Evolutionary conservation across 768 basidiomycete genomes (phyloP), one percentile per base, ranked within the genome.

Genomic region (Panaeolus cyanescens): DNA sequence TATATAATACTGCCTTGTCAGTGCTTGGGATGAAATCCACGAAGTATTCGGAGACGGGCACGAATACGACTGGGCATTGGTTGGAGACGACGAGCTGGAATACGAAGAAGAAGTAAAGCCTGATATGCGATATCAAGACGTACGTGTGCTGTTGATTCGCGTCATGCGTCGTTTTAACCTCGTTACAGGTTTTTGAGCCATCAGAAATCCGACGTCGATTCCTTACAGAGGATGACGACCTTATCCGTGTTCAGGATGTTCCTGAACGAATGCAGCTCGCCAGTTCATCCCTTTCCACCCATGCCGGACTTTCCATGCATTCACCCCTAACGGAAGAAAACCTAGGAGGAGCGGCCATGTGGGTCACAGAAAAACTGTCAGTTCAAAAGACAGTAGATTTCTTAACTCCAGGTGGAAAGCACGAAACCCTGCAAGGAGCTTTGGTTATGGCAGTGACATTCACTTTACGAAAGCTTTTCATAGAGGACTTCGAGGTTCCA

Each of bases 21-120:
- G 94, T 68, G 90, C 94, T 28, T 97, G 95, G 94, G 90, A 92
- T 53, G 97, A 98, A 75, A 91, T 99, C 28, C 90, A 92, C 63
- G 96, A 94, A 61, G 93, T 99, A 1, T 99, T 99, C 65, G 97
- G 97, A 32, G 92, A 96, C 64, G 97, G 97, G 6, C 89, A 91
- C 67, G 96, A 99, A 65, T 99, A 96, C 72, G 95, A 95, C 67
- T 96, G 93, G 91, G 96, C 96, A 12, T 74, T 99, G 45, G 89
- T 80, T 50, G 93, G 89, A 5, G 96, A 96, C 31, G 92, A 93
- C 2, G 86, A 90, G 31, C 65, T 71, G 15, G 78, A 79, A 50
- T 72, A 72, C 13, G 79, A 82, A 31, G 80, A 82, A 55, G 82
- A 82, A 25, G 64, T 68, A n/a, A 93, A 92, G 67, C 79, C 82